Evolutionary conservation across 2,329 filamentous ascomycete species (phyloP).

Genomic region (Colletotrichum gigasporum): DNA sequence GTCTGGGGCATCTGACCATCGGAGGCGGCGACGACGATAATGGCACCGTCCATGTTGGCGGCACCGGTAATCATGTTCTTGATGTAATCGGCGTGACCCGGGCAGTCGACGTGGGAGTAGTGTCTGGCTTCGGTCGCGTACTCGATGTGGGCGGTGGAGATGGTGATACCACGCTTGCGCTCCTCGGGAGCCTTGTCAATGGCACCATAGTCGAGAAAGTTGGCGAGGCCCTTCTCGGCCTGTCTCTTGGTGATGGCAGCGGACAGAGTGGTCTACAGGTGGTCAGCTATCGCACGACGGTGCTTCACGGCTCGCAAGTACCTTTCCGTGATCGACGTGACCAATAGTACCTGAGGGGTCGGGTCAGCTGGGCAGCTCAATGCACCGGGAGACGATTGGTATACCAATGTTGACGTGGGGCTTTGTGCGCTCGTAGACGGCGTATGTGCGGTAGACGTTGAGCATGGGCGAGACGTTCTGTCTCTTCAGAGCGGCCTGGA

Average conservation of each 20-base stretch:
- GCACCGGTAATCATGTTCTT: constrained; percentile 99
- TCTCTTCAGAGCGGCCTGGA: constrained; percentile 74
- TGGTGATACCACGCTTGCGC: constrained; percentile 99
- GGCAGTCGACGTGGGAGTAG: constrained; percentile 99
- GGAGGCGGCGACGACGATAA: constrained; percentile 97
- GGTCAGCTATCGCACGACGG: constrained; percentile 31
- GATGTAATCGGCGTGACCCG: constrained; percentile 99
- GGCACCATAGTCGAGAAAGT: constrained; percentile 95
- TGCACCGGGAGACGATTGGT: constrained; percentile 34
- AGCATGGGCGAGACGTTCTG: constrained; percentile 72
- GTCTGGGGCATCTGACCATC: constrained; percentile 99
- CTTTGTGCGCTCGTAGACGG: constrained; percentile 87
- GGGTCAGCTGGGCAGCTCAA: constrained; percentile 30
- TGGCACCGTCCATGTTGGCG: constrained; percentile 98
- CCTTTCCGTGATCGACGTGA: constrained; percentile 99
- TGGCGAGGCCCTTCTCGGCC: constrained; percentile 91
- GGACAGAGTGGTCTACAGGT: constrained; percentile 87
- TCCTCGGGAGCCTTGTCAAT: constrained; percentile 99
- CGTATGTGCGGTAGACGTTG: constrained; percentile 73
- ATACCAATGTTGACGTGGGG: constrained; percentile 98
- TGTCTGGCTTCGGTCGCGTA: constrained; percentile 94
- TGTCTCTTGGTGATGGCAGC: constrained; percentile 99
- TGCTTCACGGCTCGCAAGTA: constrained; percentile 46
- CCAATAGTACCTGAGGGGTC: constrained; percentile 84
- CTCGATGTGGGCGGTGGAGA: constrained; percentile 98